Evolutionary conservation across 2,329 filamentous ascomycete species (phyloP).

Genomic region (Mycosphaerella arachidis): DNA sequence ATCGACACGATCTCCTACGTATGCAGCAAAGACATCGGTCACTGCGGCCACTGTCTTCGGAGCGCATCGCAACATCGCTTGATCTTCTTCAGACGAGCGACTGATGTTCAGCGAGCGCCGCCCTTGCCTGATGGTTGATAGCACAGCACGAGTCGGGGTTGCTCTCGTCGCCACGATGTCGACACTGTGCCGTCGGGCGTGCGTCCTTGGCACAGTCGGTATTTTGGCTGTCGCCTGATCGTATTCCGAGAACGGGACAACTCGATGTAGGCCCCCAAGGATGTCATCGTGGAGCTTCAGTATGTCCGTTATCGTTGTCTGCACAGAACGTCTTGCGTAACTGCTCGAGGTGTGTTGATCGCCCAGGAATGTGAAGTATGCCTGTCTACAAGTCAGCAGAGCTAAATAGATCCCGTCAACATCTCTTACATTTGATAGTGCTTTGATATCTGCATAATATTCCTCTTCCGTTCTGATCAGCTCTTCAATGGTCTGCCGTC

Average conservation of each 20-base stretch:
- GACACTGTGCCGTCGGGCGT: slow-evolving; percentile 47
- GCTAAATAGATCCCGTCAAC: not conserved
- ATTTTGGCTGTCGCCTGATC: slow-evolving; percentile 30
- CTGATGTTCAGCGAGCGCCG: slow-evolving; percentile 46
- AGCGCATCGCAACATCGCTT: slow-evolving; percentile 42
- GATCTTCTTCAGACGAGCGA: slow-evolving; percentile 37
- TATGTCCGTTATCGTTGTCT: slow-evolving; percentile 57
- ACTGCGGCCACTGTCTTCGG: slow-evolving; percentile 52
- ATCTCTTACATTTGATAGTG: slow-evolving; percentile 70
- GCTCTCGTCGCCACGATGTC: slow-evolving; percentile 40
- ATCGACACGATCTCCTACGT: slow-evolving; percentile 38
- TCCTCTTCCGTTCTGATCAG: slow-evolving; percentile 79
- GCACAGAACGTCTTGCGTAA: slow-evolving; percentile 27
- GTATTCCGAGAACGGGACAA: slow-evolving; percentile 61
- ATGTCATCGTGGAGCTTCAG: slow-evolving; percentile 79
- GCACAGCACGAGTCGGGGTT: slow-evolving; percentile 27
- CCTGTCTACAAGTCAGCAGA: slow-evolving; percentile 23
- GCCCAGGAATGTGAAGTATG: slow-evolving; percentile 41
- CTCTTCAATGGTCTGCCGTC: slow-evolving; percentile 78
- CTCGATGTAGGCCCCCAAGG: slow-evolving; percentile 66
- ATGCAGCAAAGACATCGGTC: slow-evolving; percentile 50
- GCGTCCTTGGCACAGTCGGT: slow-evolving; percentile 32
- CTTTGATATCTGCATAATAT: slow-evolving; percentile 82
- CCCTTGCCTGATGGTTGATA: slow-evolving; percentile 31
- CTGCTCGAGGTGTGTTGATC: slow-evolving; percentile 24